These are phyloP conservation scores for Teunomyces aglyptinius DNA, from an alignment of 805 yeast genomes.

Conservation along the genomic window DNA sequence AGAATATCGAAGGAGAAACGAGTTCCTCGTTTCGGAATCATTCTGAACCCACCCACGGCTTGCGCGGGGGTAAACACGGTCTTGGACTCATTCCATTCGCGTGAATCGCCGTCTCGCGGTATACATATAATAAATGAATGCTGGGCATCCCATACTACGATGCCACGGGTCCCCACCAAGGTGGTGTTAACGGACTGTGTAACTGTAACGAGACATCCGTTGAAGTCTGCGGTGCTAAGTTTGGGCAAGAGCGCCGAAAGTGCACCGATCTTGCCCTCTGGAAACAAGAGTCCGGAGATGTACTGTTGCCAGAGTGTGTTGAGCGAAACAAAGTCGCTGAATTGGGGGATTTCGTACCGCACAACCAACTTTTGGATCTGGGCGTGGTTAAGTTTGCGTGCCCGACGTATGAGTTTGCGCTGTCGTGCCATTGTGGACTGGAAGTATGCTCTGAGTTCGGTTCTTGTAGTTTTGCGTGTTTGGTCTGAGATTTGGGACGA, in stretches of 20 bases:
- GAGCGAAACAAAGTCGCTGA: conserved; percentile 52
- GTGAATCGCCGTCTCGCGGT: conserved; percentile 32
- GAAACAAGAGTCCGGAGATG: conserved; percentile 53
- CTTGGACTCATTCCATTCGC: conserved; percentile 31
- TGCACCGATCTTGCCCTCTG: conserved; percentile 25
- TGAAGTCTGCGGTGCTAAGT: conserved; percentile 74
- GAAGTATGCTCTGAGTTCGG: conserved; percentile 43
- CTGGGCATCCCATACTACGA: conserved; percentile 83
- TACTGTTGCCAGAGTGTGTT: conserved; percentile 74
- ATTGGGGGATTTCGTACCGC: conserved; percentile 36
- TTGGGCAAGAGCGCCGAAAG: conserved; percentile 45
- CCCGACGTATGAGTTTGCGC: conserved; percentile 31
- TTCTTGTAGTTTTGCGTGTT: conserved; percentile 32
- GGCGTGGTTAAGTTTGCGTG: neutral
- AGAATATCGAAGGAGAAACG: conserved; percentile 51
- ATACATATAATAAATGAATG: conserved; percentile 64
- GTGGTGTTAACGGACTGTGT: conserved; percentile 54
- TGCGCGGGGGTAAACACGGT: conserved; percentile 24
- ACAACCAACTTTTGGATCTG: conserved; percentile 29
- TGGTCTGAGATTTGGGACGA: conserved; percentile 17
- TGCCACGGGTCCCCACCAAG: conserved; percentile 64
- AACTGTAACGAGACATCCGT: conserved; percentile 70
- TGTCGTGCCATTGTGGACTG: conserved; percentile 38
- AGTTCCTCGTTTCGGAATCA: conserved; percentile 67
- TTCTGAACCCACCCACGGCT: conserved; percentile 59